Conservation (phyloP, 2,329 filamentous ascomycete species). For the Chaetomium sp. region DNA sequence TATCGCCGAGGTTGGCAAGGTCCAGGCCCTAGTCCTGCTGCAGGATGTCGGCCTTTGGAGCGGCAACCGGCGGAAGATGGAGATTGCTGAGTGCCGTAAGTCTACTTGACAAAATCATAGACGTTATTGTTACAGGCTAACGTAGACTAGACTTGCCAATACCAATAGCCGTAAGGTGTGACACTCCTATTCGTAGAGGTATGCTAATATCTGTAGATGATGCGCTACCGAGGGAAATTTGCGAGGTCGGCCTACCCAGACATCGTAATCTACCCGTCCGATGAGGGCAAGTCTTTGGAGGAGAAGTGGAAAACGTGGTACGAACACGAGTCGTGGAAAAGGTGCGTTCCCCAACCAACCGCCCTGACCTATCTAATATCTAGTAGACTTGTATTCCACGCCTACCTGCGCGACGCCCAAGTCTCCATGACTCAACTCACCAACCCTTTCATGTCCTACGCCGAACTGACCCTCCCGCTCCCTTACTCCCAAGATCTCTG, state of each 20-base stretch:
- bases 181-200: neutral
- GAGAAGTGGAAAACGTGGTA: conserved; percentile 68
- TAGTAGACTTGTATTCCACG: conserved; percentile 61
- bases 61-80: conserved; percentile 58
- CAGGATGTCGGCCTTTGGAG: conserved; percentile 58
- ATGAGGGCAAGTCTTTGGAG: conserved; percentile 59
- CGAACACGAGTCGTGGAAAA: conserved; percentile 66
- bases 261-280: conserved; percentile 54
- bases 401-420: conserved; percentile 67
- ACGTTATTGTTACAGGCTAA: conserved; percentile 15
- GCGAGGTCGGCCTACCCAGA: conserved; percentile 56
- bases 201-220: conserved; percentile 46
- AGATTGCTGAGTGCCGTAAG: conserved; percentile 57
- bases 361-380: neutral
- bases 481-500: conserved; percentile 65
- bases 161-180: conserved; percentile 32
- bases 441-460: conserved; percentile 67
- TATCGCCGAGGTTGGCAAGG: conserved; percentile 50
- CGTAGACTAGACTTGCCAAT: conserved; percentile 34
- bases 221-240: conserved; percentile 60
- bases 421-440: conserved; percentile 67
- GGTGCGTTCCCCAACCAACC: conserved; percentile 41
- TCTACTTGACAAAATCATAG: neutral
- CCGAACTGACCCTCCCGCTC: conserved; percentile 67
- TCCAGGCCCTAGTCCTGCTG: conserved; percentile 52